Conservation (phyloP, 2,329 filamentous ascomycete genomes). For the Neurospora crassa region DNA sequence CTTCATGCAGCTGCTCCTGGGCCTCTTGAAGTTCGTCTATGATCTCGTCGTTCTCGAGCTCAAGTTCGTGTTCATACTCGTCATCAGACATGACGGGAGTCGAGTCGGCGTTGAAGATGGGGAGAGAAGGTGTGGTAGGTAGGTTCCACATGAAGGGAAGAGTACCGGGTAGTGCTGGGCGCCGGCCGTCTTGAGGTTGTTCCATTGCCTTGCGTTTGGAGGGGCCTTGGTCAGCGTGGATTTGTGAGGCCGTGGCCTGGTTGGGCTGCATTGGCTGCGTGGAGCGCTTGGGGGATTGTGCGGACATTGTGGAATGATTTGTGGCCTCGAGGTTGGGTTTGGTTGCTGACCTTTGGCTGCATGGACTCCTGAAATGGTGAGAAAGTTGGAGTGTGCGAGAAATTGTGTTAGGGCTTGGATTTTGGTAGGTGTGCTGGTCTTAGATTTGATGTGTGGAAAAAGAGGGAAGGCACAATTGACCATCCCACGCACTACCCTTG, state of each 20-base stretch:
- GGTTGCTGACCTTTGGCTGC: background rate
- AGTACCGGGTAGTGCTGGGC: background rate
- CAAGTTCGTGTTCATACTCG: background rate
- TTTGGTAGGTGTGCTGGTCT: background rate
- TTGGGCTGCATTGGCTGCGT: background rate
- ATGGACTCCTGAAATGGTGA: background rate
- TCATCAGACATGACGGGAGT: background rate
- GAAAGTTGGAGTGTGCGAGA: background rate
- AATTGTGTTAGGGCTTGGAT: background rate
- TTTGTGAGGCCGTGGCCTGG: background rate
- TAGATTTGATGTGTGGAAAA: background rate
- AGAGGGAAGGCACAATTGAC: background rate
- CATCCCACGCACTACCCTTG: background rate
- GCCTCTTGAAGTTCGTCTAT: background rate
- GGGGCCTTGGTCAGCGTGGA: background rate
- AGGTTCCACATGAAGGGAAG: background rate
- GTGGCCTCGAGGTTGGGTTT: background rate
- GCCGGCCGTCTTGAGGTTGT: background rate
- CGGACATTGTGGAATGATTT: background rate
- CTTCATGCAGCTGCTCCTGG: background rate
- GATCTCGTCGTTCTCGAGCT: background rate
- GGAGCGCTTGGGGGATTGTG: background rate
- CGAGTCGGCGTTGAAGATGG: background rate
- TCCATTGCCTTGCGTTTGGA: background rate
- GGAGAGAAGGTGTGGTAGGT: background rate